Conservation (phyloP, 768 basidiomycete species). For the Phylloporus sp. region DNA sequence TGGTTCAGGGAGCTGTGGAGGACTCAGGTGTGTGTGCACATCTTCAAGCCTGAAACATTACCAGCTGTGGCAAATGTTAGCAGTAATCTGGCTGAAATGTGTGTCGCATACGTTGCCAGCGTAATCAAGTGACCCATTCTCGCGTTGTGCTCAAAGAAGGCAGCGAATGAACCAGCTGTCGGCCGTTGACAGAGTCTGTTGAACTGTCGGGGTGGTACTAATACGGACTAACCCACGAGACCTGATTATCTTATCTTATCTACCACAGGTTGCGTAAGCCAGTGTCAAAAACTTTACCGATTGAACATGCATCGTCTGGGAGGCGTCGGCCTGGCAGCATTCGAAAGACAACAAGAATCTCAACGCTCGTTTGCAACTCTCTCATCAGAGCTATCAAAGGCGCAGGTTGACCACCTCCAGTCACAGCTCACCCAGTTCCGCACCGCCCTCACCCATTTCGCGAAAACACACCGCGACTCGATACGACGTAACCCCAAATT, state of each 20-base stretch:
- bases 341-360: constrained; percentile 83
- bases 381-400: constrained; percentile 69
- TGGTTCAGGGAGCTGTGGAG: constrained; percentile 81
- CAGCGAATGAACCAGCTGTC: neutral
- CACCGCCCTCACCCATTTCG: constrained; percentile 73
- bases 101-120: constrained; percentile 68
- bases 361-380: constrained; percentile 78
- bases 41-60: constrained; percentile 5
- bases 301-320: constrained; percentile 64
- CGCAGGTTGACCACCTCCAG: constrained; percentile 76
- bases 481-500: constrained; percentile 85
- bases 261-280: neutral
- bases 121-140: constrained; percentile 84
- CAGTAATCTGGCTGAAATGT: neutral
- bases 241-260: neutral
- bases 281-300: neutral
- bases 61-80: constrained; percentile 21
- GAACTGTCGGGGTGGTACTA: neutral
- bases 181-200: neutral
- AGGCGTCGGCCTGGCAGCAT: constrained; percentile 84
- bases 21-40: constrained; percentile 10
- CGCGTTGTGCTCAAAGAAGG: neutral
- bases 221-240: too few species aligned
- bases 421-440: constrained; percentile 84
- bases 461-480: constrained; percentile 74